A percentile compares a stretch with the other conserved stretches of the same genome.
These are phyloP conservation scores for Lactarius tabidus DNA, from an alignment of 768 basidiomycete species.

Conservation along the genomic window DNA sequence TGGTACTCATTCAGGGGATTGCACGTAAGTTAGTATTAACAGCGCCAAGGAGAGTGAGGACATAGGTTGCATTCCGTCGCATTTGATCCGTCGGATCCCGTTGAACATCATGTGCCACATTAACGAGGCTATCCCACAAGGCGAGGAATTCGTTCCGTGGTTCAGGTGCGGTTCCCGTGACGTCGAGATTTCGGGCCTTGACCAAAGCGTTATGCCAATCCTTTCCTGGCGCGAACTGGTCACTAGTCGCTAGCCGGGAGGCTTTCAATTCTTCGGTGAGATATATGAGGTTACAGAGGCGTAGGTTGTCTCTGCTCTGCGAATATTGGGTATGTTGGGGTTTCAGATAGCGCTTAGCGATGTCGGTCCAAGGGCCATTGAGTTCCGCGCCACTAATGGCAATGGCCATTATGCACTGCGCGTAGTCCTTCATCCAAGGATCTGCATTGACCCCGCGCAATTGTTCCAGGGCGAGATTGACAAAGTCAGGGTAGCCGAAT, in stretches of 20 bases:
- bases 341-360: not conserved
- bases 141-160: not conserved
- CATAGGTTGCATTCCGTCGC: not conserved
- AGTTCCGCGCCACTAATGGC: not conserved
- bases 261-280: not conserved
- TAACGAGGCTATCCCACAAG: not conserved
- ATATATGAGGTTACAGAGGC: not conserved
- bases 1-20: no score
- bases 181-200: not conserved
- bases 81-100: accelerated
- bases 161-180: not conserved
- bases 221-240: not conserved
- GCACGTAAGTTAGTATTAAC: not conserved
- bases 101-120: not conserved
- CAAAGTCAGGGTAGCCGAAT: conserved; percentile 4
- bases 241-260: not conserved
- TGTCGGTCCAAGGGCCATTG: not conserved
- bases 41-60: not conserved
- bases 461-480: not conserved
- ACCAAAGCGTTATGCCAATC: not conserved
- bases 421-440: not conserved
- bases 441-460: not conserved
- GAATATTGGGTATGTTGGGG: not conserved
- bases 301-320: not conserved
- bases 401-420: conserved; percentile 7